Base-by-base conservation (phyloP, 2,329 filamentous ascomycete species). In the Colletotrichum brevisporum region DNA sequence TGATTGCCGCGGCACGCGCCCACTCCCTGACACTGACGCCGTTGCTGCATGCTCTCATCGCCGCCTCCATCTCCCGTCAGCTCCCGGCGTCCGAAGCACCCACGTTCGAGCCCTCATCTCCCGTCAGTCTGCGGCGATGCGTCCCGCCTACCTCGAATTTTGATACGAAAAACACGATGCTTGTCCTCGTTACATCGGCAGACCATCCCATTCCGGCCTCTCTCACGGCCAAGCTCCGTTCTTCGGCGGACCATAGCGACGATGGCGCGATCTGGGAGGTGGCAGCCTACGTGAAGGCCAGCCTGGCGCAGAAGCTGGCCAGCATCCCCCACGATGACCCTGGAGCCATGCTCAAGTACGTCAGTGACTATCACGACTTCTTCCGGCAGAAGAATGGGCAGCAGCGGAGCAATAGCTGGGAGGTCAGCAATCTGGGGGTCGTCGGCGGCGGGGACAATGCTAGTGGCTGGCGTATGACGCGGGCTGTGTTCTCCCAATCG, bases 361-460 rank as follows among this genome's bases (percentile, higher is more conserved):
- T 88, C 5, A 48, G 74, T 2, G 82, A 89, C 77, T 85, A 83
- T 77, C 75, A 76, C 47, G 72, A 74, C 2, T 83, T 80, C 69
- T 84, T 83, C 71, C 69, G 73, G 4, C 73, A 75, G 1, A 83
- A 83, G 72, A 74, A 87, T 16, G 85, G 85, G 1, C 75, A 78
- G 61, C 72, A 77, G 13, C 81, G 86, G 10, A 74, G 78, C 2
- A 72, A 73, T 3, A 83, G 84, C 1, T 89, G 86, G 83, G 83
- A 85, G 69, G 73, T 89, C 5, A 88, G 84, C 69, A 90, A 89
- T 72, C 68, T 88, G 5, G 87, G 88, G 1, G 78, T 78, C 15
- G 73, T 85, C n/a, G 73, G 76, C 5, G 63, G 70, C 50, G 6
- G 72, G 10, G 39, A 62, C 53, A 24, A 52, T 1, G 68, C 43